Base-by-base conservation (phyloP, 768 basidiomycete genomes). In the Termitomyces sp. region DNA sequence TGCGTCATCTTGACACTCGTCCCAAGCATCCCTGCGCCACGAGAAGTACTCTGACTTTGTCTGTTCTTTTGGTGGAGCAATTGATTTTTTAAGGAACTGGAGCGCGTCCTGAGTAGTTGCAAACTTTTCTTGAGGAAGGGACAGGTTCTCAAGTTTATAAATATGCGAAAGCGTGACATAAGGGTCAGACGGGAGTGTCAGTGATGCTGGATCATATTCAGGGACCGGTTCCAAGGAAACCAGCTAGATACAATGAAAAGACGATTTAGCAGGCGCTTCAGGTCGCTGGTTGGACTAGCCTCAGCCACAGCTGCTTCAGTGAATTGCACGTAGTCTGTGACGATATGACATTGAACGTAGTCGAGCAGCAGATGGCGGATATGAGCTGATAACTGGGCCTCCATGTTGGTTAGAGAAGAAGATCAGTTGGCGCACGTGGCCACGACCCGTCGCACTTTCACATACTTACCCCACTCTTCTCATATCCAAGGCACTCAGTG, bases 131-230 rank as follows among this genome's bases (percentile, higher is more conserved):
- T 83, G 77, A 55, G 77, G 79, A 12, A 72, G 65, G 12, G 68
- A 54, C 19, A 78, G 59, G 9, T 70, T 60, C 49, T 68, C 46
- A 17, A 80, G 56, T 48, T 64, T 63, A 68, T 75, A 66, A 19
- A 72, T 57, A 19, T 66, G 63, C 31, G 67, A 67, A 17, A 87
- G 72, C 12, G 65, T 65, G 1, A 80, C 76, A 52, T 83, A 79
- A 14, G 86, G 84, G 41, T 87, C 85, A 17, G 71, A 66, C n/a
- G 82, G 81, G 14, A 85, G 70, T 14, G 71, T 64, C 17, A 87
- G 73, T 3, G 81, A 80, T 40, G 74, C 76, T 1, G 80, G 76
- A 56, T 87, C 84, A 37, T 73, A 70, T 40, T 75, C 66, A 1
- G 85, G 78, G 14, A 85, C 71, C 46, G 66, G 63, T 37, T 70